Conservation (phyloP, 169 alveolate species). For the Plasmodium gallinaceum region DNA sequence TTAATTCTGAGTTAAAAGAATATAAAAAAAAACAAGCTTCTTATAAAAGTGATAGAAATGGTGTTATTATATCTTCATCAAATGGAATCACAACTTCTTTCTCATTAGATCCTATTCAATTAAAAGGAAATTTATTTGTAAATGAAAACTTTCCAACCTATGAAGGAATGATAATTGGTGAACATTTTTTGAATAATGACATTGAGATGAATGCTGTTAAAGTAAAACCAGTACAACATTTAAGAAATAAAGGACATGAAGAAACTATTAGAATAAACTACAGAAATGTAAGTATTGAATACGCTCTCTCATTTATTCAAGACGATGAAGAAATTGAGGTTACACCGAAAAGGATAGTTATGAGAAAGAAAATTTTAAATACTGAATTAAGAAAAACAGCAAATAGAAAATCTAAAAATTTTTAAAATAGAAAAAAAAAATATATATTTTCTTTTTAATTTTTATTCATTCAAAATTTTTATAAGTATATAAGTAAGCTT, state of each 20-base stretch:
- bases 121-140: slow-evolving; percentile 89
- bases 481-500: too few relatives aligned
- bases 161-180: slow-evolving; percentile 93
- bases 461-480: too few relatives aligned
- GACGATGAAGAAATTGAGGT: slow-evolving; percentile 95
- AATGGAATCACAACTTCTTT: slow-evolving; percentile 91
- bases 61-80: slow-evolving; percentile 89
- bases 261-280: slow-evolving; percentile 82
- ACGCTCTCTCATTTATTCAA: slow-evolving; percentile 91
- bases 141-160: slow-evolving; percentile 89
- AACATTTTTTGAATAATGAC: slow-evolving; percentile 85
- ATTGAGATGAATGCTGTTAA: slow-evolving; percentile 89
- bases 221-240: slow-evolving; percentile 88
- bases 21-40: slow-evolving; percentile 84
- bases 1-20: slow-evolving; percentile 86
- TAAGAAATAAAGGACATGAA: slow-evolving; percentile 90
- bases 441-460: too few relatives aligned
- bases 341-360: slow-evolving; percentile 93
- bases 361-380: slow-evolving; percentile 88
- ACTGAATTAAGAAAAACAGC: slow-evolving; percentile 77
- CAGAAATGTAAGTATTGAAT: slow-evolving; percentile 89
- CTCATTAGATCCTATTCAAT: slow-evolving; percentile 90
- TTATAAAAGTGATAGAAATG: slow-evolving; percentile 84
- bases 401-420: slow-evolving; percentile 53
- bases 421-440: neutral